Conservation (phyloP, 768 basidiomycete genomes). For the Guyanaporus albipodus region DNA sequence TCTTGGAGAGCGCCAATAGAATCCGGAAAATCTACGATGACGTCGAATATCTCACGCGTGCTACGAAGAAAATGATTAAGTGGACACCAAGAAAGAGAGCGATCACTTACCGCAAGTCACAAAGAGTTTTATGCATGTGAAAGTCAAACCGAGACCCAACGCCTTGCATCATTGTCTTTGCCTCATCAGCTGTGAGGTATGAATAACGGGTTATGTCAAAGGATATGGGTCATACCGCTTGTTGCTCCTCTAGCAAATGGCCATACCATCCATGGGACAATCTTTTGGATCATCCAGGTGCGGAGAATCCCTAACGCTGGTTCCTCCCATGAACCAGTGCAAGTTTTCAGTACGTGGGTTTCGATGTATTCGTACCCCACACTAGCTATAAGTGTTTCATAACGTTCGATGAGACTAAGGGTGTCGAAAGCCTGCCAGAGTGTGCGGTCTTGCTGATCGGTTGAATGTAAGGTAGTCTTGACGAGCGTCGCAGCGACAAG, state of each 20-base stretch:
- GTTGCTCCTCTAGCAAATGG: conserved; percentile 70
- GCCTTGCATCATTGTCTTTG: conserved; percentile 66
- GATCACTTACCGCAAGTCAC: conserved; percentile 69
- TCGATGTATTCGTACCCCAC: conserved; percentile 89
- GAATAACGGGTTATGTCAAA: conserved; percentile 2
- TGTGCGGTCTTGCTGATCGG: conserved; percentile 30
- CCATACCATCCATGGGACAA: conserved; percentile 82
- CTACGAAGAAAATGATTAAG: conserved; percentile 29
- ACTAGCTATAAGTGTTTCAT: conserved; percentile 76
- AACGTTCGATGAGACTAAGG: conserved; percentile 76
- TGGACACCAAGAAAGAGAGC: not conserved
- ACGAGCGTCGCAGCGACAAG: conserved; percentile 58
- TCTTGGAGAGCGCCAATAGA: conserved; percentile 83
- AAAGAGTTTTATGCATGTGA: conserved; percentile 87
- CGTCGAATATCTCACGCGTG: conserved; percentile 87
- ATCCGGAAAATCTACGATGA: conserved; percentile 92
- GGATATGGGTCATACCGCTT: conserved; percentile 39
- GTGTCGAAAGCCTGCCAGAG: conserved; percentile 63
- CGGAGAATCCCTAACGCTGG: conserved; percentile 59
- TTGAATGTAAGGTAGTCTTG: conserved; percentile 19
- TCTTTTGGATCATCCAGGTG: conserved; percentile 73
- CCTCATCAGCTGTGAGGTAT: conserved; percentile 55
- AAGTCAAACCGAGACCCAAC: conserved; percentile 86
- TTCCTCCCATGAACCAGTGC: conserved; percentile 64
- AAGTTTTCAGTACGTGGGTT: conserved; percentile 59